Conservation (phyloP, 495 filamentous ascomycete species). For the Penicillium angulare region DNA sequence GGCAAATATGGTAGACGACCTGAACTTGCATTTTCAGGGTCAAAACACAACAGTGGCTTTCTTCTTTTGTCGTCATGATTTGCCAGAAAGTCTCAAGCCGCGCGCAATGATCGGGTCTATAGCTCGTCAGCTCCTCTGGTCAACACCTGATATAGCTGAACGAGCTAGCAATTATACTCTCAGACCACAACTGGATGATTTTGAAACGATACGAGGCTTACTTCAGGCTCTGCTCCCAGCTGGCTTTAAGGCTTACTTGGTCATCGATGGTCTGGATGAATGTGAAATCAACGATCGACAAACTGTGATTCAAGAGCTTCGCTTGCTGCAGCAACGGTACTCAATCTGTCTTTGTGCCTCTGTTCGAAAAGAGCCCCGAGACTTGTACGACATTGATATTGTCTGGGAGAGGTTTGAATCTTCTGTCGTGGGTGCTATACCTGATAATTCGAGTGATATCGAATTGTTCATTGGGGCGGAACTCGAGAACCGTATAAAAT, state of each 20-base stretch:
- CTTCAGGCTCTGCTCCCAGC: neutral
- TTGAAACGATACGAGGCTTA: neutral
- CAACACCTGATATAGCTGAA: neutral
- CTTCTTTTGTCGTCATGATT: constrained; percentile 45
- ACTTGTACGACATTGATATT: neutral
- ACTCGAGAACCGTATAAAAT: constrained; percentile 28
- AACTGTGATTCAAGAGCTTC: neutral
- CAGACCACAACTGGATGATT: neutral
- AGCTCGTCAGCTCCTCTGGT: constrained; percentile 36
- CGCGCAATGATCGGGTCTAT: constrained; percentile 37
- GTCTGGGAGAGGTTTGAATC: neutral
- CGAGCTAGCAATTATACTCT: neutral
- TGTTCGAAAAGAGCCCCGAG: constrained; percentile 11
- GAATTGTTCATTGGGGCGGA: constrained; percentile 34
- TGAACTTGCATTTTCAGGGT: constrained; percentile 24
- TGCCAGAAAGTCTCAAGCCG: constrained; percentile 35
- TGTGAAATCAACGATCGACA: neutral
- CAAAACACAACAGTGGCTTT: constrained; percentile 24
- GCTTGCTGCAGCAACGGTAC: constrained; percentile 5
- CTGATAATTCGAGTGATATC: constrained; percentile 42
- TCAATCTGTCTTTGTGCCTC: constrained; percentile 30
- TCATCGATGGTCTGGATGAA: neutral
- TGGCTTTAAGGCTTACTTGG: neutral
- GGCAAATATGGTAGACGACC: constrained; percentile 43
- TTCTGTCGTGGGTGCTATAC: constrained; percentile 15